Conservation (phyloP, 2,329 filamentous ascomycete species). For the Neofusicoccum kwambonambiense region DNA sequence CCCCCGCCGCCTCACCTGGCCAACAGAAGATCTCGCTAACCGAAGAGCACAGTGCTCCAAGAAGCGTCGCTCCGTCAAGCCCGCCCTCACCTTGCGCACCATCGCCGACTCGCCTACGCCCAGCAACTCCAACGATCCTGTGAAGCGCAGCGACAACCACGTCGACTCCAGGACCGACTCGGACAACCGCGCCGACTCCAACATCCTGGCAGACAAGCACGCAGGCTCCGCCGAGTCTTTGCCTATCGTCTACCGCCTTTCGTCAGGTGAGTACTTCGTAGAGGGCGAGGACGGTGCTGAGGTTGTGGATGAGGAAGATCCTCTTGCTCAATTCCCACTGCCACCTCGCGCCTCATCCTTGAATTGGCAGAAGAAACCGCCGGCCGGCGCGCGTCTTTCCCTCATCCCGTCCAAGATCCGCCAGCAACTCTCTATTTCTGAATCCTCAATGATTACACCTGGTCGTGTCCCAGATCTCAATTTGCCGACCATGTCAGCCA, state of each 20-base stretch:
- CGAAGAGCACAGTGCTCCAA: background rate
- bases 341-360: background rate
- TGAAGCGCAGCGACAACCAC: background rate
- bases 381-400: background rate
- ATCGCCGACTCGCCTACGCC: conserved; percentile 1
- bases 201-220: background rate
- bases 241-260: background rate
- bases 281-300: background rate
- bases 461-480: background rate
- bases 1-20: background rate
- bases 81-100: background rate
- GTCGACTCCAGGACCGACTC: background rate
- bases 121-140: background rate
- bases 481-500: background rate
- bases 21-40: background rate
- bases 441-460: background rate
- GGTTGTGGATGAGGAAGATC: background rate
- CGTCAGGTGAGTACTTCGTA: background rate
- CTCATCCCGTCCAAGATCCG: background rate
- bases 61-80: background rate
- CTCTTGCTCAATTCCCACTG: background rate
- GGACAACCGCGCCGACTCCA: background rate
- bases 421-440: background rate
- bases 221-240: background rate
- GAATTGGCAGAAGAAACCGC: conserved; percentile 1